A percentile compares a stretch with the other conserved stretches of the same genome.
Evolutionary conservation across 371 early-diverging fungal genomes (phyloP).

Genomic region (Mortierella sp.): DNA sequence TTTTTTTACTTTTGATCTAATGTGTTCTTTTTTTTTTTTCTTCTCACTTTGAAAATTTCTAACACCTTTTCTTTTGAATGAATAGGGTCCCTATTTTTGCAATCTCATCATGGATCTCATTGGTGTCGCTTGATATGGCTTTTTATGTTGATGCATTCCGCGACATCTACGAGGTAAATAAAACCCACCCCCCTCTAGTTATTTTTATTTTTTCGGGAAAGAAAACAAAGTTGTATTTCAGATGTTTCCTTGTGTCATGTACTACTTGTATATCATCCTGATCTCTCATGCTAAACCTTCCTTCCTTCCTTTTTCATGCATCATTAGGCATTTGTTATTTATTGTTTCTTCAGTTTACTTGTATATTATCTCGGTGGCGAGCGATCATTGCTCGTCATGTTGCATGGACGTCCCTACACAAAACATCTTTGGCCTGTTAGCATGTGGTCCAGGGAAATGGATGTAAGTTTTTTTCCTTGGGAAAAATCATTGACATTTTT

Average conservation of each 20-base stretch:
- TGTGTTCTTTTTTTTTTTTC: slow-evolving; percentile 10
- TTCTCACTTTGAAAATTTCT: neutral
- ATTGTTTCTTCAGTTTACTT: slow-evolving; percentile 92
- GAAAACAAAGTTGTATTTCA: neutral
- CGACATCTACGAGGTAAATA: slow-evolving; percentile 89
- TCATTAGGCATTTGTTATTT: slow-evolving; percentile 92
- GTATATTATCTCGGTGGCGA: slow-evolving; percentile 96
- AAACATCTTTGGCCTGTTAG: slow-evolving; percentile 90
- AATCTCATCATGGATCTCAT: slow-evolving; percentile 87
- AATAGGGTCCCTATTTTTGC: slow-evolving; percentile 93
- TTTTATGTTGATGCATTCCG: slow-evolving; percentile 94
- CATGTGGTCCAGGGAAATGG: slow-evolving; percentile 80
- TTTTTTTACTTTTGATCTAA: neutral
- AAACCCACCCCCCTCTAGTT: too few species aligned
- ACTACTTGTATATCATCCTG: neutral
- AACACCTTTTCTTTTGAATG: too few species aligned
- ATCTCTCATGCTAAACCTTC: neutral
- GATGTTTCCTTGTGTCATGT: too few species aligned
- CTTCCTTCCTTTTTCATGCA: neutral
- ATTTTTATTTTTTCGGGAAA: neutral
- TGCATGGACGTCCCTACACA: slow-evolving; percentile 83
- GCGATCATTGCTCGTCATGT: slow-evolving; percentile 81
- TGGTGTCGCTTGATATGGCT: slow-evolving; percentile 79
- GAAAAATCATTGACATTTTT: neutral
- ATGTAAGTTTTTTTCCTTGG: slow-evolving; percentile 57